These are phyloP conservation scores for Avena sativa DNA, from an alignment of 176 grass and related monocot species.

Conservation along the genomic window DNA sequence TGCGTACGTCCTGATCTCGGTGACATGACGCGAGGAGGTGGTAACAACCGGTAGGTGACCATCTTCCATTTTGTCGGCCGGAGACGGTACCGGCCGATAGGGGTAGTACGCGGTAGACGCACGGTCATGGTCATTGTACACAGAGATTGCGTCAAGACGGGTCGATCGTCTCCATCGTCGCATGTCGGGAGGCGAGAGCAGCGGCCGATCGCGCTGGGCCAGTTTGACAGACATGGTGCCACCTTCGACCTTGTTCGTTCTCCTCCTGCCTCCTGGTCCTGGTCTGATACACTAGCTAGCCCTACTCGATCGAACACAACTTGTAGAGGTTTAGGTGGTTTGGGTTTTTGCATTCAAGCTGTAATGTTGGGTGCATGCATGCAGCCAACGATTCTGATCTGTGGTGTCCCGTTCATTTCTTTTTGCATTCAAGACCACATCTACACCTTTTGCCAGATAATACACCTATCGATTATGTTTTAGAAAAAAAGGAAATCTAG, in stretches of 20 bases:
- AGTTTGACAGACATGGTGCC: too few relatives aligned
- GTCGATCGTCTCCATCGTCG: constrained; percentile 34
- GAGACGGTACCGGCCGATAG: neutral
- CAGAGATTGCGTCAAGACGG: constrained; percentile 4
- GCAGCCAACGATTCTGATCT: constrained; percentile 7
- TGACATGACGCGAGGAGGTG: constrained; percentile 5
- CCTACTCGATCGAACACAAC: neutral
- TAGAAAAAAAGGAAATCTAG: too few relatives aligned
- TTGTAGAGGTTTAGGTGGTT: neutral
- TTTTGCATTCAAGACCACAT: neutral
- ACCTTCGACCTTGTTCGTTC: too few relatives aligned
- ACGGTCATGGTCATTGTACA: constrained; percentile 44
- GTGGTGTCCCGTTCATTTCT: neutral
- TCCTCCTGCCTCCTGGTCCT: neutral
- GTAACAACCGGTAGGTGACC: constrained; percentile 56
- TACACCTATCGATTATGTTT: too few relatives aligned
- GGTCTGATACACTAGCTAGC: neutral
- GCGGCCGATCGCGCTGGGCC: neutral
- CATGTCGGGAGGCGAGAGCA: neutral
- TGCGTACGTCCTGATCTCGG: neutral
- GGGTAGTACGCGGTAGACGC: constrained; percentile 27
- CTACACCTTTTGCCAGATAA: neutral
- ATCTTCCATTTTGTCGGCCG: constrained; percentile 29
- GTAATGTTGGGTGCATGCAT: constrained; percentile 6
- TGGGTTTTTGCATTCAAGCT: constrained; percentile 17